Percentiles rank a stretch among this genome's conserved stretches.
These are phyloP conservation scores for Lentinula raphanica DNA, from an alignment of 768 basidiomycete genomes.

Conservation along the genomic window DNA sequence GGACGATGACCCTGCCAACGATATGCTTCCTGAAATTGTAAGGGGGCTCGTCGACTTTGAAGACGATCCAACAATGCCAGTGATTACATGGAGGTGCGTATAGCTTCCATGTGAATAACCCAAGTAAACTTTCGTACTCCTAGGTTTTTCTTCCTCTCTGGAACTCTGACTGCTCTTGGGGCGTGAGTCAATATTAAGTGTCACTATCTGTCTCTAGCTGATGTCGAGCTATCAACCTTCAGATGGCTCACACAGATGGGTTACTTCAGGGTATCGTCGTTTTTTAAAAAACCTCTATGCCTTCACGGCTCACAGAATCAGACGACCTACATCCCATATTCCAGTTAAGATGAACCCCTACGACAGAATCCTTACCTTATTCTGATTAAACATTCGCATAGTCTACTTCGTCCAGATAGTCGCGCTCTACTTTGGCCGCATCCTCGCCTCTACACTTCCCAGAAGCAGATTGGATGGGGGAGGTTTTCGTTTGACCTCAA, in stretches of 20 bases:
- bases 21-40: slow-evolving; percentile 17
- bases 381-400: not conserved
- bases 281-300: not conserved
- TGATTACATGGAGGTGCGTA: slow-evolving; percentile 20
- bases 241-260: slow-evolving; percentile 22
- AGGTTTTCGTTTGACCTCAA: slow-evolving; percentile 16
- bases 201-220: not conserved
- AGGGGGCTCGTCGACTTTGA: slow-evolving; percentile 20
- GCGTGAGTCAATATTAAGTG: slow-evolving; percentile 7
- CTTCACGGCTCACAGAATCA: not conserved
- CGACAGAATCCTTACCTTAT: not conserved
- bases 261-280: slow-evolving; percentile 14
- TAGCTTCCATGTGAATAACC: not conserved
- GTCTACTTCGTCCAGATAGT: slow-evolving; percentile 23
- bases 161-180: slow-evolving; percentile 19
- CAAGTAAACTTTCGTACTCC: not conserved
- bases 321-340: slow-evolving; percentile 22
- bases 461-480: slow-evolving; percentile 16
- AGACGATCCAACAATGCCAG: slow-evolving; percentile 18
- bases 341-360: slow-evolving; percentile 14
- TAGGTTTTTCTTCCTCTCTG: slow-evolving; percentile 19
- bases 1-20: slow-evolving; percentile 18
- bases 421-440: slow-evolving; percentile 15
- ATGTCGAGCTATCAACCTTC: not conserved
- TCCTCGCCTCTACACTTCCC: slow-evolving; percentile 17